Evolutionary conservation across 345 rosid species (phyloP).

Genomic region (Nasturtium officinale): DNA sequence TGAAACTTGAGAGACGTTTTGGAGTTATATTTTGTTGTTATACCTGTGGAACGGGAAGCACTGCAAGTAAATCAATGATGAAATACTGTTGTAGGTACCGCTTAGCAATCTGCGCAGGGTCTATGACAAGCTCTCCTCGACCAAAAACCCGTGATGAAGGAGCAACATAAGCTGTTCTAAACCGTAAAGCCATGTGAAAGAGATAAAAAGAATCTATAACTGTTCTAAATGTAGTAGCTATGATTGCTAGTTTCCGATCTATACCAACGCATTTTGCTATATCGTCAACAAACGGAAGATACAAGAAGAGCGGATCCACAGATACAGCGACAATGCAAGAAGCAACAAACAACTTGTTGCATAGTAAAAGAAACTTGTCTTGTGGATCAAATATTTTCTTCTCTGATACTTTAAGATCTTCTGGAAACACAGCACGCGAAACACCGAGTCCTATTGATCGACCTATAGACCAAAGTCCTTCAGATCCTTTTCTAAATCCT

Average conservation of each 20-base stretch:
- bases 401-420: constrained; percentile 89
- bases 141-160: constrained; percentile 98
- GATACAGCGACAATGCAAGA: constrained; percentile 88
- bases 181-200: constrained; percentile 83
- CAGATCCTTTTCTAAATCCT: constrained; percentile 87
- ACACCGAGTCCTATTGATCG: constrained; percentile 91
- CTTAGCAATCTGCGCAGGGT: constrained; percentile 84
- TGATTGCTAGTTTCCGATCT: constrained; percentile 72
- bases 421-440: constrained; percentile 90
- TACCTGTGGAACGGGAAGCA: constrained; percentile 95
- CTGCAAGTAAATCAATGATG: constrained; percentile 81
- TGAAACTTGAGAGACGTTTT: background rate
- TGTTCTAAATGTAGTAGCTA: constrained; percentile 74
- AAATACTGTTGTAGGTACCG: constrained; percentile 75
- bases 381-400: constrained; percentile 95
- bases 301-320: constrained; percentile 90
- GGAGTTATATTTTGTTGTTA: background rate
- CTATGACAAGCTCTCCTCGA: constrained; percentile 93
- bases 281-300: constrained; percentile 75
- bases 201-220: constrained; percentile 84
- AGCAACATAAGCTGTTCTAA: constrained; percentile 95
- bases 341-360: constrained; percentile 73
- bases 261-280: constrained; percentile 62
- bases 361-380: constrained; percentile 77
- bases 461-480: constrained; percentile 95